phyloP scores from a whole-genome alignment of 2,329 filamentous ascomycete species.

The Talaromyces sp. region DNA sequence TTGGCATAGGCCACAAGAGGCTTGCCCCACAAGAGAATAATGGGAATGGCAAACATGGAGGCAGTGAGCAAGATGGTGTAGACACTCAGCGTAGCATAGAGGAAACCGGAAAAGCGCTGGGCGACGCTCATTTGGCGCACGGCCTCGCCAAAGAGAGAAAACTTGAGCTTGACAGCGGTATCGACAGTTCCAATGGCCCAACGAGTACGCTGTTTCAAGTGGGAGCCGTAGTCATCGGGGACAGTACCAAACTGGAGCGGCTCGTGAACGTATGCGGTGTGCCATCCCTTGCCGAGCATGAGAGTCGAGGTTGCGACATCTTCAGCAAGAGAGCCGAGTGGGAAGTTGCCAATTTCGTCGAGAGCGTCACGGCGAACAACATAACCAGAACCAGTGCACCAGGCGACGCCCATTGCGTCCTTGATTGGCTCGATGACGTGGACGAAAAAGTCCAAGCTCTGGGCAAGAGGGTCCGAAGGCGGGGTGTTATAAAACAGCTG shows the following conservation, averaged over 20 bases:
- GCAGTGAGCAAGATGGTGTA: slow-evolving; percentile 54
- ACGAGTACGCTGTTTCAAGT: slow-evolving; percentile 34
- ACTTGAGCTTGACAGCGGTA: slow-evolving; percentile 57
- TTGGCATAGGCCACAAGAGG: slow-evolving; percentile 54
- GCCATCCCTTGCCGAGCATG: slow-evolving; percentile 59
- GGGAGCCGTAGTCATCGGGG: slow-evolving; percentile 31
- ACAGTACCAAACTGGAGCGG: slow-evolving; percentile 55
- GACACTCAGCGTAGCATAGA: slow-evolving; percentile 53
- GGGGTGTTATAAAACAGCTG: slow-evolving; percentile 63
- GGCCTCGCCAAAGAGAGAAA: slow-evolving; percentile 53
- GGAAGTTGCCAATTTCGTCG: slow-evolving; percentile 59
- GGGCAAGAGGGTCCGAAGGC: slow-evolving; percentile 53
- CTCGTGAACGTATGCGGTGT: slow-evolving; percentile 57
- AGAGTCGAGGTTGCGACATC: slow-evolving; percentile 57
- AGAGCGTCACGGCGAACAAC: slow-evolving; percentile 56
- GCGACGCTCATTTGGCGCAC: slow-evolving; percentile 52
- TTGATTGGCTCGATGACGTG: slow-evolving; percentile 48
- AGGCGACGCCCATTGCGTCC: slow-evolving; percentile 50
- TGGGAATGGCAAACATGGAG: slow-evolving; percentile 55
- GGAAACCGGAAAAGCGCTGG: slow-evolving; percentile 56
- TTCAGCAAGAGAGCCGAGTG: slow-evolving; percentile 56
- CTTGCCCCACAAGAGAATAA: slow-evolving; percentile 55
- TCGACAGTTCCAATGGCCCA: slow-evolving; percentile 49
- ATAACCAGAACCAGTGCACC: slow-evolving; percentile 63
- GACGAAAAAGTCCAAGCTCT: slow-evolving; percentile 57